These are phyloP conservation scores for Citrus maxima DNA, from an alignment of 345 rosid genomes.

Conservation along the genomic window DNA sequence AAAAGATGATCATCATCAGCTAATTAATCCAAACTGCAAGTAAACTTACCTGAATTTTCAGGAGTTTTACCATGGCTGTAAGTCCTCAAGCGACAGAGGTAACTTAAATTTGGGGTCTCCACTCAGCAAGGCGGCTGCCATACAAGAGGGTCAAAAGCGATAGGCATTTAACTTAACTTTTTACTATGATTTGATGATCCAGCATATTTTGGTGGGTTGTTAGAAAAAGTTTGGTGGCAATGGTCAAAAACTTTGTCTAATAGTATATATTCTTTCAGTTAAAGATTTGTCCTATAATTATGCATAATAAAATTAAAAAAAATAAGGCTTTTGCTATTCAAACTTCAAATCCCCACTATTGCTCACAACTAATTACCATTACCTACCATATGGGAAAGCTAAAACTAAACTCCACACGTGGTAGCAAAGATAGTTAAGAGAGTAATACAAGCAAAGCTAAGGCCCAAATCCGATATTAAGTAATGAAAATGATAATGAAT, in stretches of 20 bases:
- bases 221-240: constrained; percentile 7
- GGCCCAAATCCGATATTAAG: neutral
- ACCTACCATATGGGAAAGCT: neutral
- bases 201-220: constrained; percentile 11
- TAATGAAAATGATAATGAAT: neutral
- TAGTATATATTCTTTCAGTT: constrained; percentile 9
- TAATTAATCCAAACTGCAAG: neutral
- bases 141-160: neutral
- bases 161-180: neutral
- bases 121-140: neutral
- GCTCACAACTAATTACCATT: neutral
- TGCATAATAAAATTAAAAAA: neutral
- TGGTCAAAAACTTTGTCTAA: constrained; percentile 9
- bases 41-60: neutral
- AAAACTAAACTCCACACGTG: neutral
- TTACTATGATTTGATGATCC: neutral
- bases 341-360: neutral
- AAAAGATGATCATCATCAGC: neutral
- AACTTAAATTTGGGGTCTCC: neutral
- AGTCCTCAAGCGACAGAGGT: neutral
- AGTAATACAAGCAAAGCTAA: neutral
- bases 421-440: neutral
- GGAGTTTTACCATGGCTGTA: neutral
- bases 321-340: neutral
- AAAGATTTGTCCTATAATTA: constrained; percentile 13